phyloP scores from a whole-genome alignment of 1,139 yeast species.

The Blastobotrys persicus region DNA sequence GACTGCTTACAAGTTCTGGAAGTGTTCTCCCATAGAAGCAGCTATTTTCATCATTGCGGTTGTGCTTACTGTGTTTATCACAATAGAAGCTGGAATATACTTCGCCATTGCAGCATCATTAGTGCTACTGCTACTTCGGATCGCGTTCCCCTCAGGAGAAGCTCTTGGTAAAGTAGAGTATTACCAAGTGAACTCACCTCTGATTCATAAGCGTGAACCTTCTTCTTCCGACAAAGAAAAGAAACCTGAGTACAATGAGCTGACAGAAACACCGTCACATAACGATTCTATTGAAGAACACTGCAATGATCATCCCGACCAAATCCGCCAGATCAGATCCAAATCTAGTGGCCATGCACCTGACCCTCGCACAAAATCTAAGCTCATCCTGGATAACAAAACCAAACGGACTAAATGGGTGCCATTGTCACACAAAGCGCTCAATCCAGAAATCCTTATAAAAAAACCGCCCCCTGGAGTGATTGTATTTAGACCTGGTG shows the following conservation, averaged over 20 bases:
- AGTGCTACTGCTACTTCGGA: conserved; percentile 67
- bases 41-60: conserved; percentile 76
- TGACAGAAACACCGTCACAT: neutral
- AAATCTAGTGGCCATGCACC: neutral
- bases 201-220: conserved; percentile 37
- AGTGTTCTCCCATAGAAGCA: conserved; percentile 71
- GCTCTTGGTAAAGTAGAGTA: conserved; percentile 70
- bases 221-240: neutral
- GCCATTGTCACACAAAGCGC: conserved; percentile 56
- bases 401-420: conserved; percentile 54
- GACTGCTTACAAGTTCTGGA: conserved; percentile 73
- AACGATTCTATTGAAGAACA: neutral
- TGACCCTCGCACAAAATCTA: conserved; percentile 1
- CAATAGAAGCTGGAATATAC: conserved; percentile 87
- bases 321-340: neutral
- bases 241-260: conserved; percentile 1
- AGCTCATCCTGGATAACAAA: conserved; percentile 11
- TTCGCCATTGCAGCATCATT: conserved; percentile 84
- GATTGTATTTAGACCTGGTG: conserved; percentile 77
- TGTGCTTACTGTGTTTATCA: conserved; percentile 71
- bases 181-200: conserved; percentile 47
- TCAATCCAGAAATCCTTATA: conserved; percentile 59
- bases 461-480: conserved; percentile 89
- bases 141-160: conserved; percentile 77
- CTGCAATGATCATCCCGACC: neutral